These are phyloP conservation scores for Leucocoprinus birnbaumii DNA, from an alignment of 768 basidiomycete genomes.

Conservation along the genomic window DNA sequence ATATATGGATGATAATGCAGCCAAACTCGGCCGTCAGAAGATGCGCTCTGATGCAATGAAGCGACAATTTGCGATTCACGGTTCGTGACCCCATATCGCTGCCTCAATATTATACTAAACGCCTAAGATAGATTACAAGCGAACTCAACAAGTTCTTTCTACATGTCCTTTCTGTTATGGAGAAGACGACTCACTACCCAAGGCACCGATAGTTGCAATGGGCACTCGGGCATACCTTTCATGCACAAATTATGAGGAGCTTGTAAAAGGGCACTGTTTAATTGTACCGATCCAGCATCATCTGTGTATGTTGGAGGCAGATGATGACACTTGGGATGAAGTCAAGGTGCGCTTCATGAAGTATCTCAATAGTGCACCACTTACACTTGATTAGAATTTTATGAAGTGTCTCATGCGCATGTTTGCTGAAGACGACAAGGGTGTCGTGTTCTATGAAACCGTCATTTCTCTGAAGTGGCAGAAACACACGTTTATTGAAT, in stretches of 20 bases:
- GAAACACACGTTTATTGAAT: conserved; percentile 91
- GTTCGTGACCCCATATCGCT: conserved; percentile 34
- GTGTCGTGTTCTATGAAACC: conserved; percentile 95
- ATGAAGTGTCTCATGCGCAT: conserved; percentile 96
- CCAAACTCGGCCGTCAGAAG: conserved; percentile 87
- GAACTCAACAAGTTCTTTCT: conserved; percentile 87
- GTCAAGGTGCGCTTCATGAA: conserved; percentile 62
- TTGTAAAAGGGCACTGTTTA: conserved; percentile 89
- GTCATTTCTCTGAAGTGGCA: conserved; percentile 85
- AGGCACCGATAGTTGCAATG: conserved; percentile 85
- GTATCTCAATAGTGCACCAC: not conserved
- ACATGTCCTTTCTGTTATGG: conserved; percentile 86
- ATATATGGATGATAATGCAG: conserved; percentile 97
- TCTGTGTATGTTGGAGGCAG: conserved; percentile 85
- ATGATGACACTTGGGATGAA: conserved; percentile 99
- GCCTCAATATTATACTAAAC: not conserved
- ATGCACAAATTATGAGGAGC: conserved; percentile 82
- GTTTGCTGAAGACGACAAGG: conserved; percentile 91
- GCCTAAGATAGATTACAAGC: conserved; percentile 74
- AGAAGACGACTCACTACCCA: conserved; percentile 90
- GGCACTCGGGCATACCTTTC: conserved; percentile 91
- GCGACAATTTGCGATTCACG: conserved; percentile 93
- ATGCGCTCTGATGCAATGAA: conserved; percentile 98
- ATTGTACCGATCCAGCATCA: conserved; percentile 97
- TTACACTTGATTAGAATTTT: conserved; percentile 44